Base-by-base conservation (phyloP, 805 yeast genomes). In the Nakazawaea holstii region DNA sequence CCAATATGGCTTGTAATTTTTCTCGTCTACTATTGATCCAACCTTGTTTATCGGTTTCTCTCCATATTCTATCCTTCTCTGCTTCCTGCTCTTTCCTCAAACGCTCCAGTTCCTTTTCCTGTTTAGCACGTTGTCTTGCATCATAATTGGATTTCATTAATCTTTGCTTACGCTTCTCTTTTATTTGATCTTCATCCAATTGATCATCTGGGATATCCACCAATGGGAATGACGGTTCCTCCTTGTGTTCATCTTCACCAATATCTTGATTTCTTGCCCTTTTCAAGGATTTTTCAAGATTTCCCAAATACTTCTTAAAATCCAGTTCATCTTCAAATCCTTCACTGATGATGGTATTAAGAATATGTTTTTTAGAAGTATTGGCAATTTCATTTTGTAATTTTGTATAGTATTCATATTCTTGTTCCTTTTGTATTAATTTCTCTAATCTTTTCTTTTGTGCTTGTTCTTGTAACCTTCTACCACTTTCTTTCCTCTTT, bases 391-490 rank as follows among this genome's bases (percentile, higher is more conserved):
- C 76, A 27, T 72, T 77, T 55, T 72, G 76, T 39, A 91, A 65
- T 26, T 73, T 72, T 1, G 78, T 67, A 57, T 83, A 89, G 61
- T 91, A 89, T 41, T 75, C 82, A 53, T 72, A 78, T 58, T 92
- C 97, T 54, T 85, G 81, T 55, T 90, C 90, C 54, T 87, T 85
- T 61, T 89, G 89, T 13, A 79, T 71, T 40, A 88, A 66, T 58
- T 87, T 90, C 60, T 92, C 97, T 8, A 81, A 63, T 48, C 99
- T 71, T 54, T 82, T 84, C 58, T 82, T 84, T 56, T 84, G 90
- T 0, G 97, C 97, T 64, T 90, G 97, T 58, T 88, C 95, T 66
- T 94, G 98, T 52, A 95, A 72, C 53, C 95, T 74, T 53, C 84
- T 78, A 8, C 97, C 97, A 52, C 85, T 86, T 59, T 90, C 97